These are phyloP conservation scores for Chlamydomonas schloesseri DNA, from an alignment of 139 green algal genomes.

Conservation along the genomic window DNA sequence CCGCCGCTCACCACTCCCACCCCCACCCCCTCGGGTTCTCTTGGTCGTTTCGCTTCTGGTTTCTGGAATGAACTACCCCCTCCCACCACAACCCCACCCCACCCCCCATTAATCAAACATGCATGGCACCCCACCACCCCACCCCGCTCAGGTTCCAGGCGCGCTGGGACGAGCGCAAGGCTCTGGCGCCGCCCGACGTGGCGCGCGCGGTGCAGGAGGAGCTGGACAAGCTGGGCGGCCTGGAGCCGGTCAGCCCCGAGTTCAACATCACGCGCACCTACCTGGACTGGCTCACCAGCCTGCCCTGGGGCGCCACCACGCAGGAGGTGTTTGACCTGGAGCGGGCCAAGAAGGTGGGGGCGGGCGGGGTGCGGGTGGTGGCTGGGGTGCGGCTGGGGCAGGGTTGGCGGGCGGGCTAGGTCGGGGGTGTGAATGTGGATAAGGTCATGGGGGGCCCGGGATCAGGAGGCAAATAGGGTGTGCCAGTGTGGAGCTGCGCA, in stretches of 20 bases:
- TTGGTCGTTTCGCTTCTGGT: too few species aligned
- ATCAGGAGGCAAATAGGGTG: too few species aligned
- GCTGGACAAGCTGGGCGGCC: conserved; percentile 88
- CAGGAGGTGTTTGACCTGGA: conserved; percentile 90
- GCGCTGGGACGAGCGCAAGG: conserved; percentile 67
- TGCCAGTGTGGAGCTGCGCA: too few species aligned
- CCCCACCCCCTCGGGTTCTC: too few species aligned
- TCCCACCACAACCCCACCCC: too few species aligned
- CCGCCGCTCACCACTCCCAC: too few species aligned
- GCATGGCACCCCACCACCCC: too few species aligned
- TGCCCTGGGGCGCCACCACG: conserved; percentile 90
- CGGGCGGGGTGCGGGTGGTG: not conserved
- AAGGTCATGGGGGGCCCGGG: too few species aligned
- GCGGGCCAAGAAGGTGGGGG: conserved; percentile 74
- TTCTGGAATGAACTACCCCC: too few species aligned
- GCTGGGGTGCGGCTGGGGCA: too few species aligned
- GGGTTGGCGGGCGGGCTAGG: not conserved
- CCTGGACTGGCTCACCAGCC: conserved; percentile 94
- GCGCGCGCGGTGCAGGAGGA: conserved; percentile 87
- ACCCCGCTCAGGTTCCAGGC: conserved; percentile 48
- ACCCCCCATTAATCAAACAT: too few species aligned
- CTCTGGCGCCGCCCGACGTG: conserved; percentile 54
- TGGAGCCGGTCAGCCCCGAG: conserved; percentile 92
- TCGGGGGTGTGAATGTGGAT: not conserved
- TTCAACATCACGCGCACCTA: conserved; percentile 99